phyloP scores from a whole-genome alignment of 2,329 filamentous ascomycete species.

The Ophiostoma sp. region DNA sequence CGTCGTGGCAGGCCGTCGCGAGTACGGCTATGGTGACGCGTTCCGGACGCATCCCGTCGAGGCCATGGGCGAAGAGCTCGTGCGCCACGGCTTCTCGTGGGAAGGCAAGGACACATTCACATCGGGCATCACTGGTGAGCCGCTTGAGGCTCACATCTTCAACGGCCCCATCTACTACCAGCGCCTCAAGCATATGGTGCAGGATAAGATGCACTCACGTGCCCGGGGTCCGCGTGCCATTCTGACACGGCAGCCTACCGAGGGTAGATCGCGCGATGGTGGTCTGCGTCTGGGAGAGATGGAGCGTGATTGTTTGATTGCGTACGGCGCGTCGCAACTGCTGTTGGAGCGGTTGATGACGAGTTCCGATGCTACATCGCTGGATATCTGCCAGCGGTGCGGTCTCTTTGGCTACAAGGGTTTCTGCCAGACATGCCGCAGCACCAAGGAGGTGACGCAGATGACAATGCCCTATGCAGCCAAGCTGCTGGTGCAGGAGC shows the following conservation, averaged over 20 bases:
- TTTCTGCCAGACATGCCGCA: constrained; percentile 90
- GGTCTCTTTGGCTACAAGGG: constrained; percentile 93
- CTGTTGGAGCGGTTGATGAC: constrained; percentile 92
- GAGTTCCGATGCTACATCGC: constrained; percentile 80
- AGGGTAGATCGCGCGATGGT: constrained; percentile 88
- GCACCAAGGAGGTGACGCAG: constrained; percentile 73
- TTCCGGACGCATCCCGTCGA: constrained; percentile 80
- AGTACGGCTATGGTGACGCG: constrained; percentile 78
- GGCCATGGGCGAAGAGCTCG: constrained; percentile 79
- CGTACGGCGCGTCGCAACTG: constrained; percentile 90
- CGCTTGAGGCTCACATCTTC: constrained; percentile 92
- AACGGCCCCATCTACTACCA: constrained; percentile 99
- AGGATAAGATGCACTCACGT: constrained; percentile 98
- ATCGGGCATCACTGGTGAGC: constrained; percentile 88
- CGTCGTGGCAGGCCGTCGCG: constrained; percentile 73
- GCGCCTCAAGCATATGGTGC: constrained; percentile 99
- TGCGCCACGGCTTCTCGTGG: constrained; percentile 89
- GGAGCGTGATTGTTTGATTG: constrained; percentile 97
- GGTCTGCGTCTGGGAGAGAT: constrained; percentile 94
- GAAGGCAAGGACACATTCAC: constrained; percentile 97
- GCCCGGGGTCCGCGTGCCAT: constrained; percentile 85
- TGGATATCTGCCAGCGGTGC: constrained; percentile 91
- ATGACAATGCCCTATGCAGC: constrained; percentile 98
- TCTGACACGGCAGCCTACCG: constrained; percentile 89
- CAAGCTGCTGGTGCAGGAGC: constrained; percentile 90